A percentile compares a stretch with the other conserved stretches of the same genome.
phyloP scores from a whole-genome alignment of 2,329 filamentous ascomycete species.

The Diplodia corticola region DNA sequence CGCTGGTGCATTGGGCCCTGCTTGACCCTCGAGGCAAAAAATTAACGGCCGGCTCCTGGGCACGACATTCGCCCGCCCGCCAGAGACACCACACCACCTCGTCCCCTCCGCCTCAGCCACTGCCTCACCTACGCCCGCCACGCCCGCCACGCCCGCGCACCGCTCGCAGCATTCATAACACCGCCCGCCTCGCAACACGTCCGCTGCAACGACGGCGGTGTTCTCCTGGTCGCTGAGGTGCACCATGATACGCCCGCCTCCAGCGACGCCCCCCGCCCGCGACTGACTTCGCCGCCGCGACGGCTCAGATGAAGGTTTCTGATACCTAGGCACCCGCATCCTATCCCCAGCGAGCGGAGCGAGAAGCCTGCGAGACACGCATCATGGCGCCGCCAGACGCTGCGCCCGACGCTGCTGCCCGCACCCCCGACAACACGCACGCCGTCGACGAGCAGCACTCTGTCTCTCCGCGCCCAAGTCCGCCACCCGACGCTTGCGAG shows the following conservation, averaged over 20 bases:
- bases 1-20: slow-evolving; percentile 21
- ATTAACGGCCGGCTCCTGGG: slow-evolving; percentile 8
- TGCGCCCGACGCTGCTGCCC: slow-evolving; percentile 8
- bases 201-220: slow-evolving; percentile 21
- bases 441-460: background rate
- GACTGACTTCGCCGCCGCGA: slow-evolving; percentile 17
- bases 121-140: slow-evolving; percentile 16
- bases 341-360: slow-evolving; percentile 7
- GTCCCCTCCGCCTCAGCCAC: slow-evolving; percentile 18
- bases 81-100: slow-evolving; percentile 19
- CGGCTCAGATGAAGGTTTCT: slow-evolving; percentile 18
- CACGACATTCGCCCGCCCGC: slow-evolving; percentile 9
- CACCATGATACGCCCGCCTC: slow-evolving; percentile 35
- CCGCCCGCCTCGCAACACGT: background rate
- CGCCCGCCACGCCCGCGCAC: background rate
- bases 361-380: slow-evolving; percentile 2
- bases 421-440: slow-evolving; percentile 8
- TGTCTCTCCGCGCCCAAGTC: background rate
- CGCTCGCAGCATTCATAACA: slow-evolving; percentile 17
- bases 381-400: slow-evolving; percentile 17
- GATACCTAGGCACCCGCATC: slow-evolving; percentile 5
- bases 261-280: slow-evolving; percentile 20
- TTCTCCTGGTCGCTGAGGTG: slow-evolving; percentile 24
- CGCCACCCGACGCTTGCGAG: background rate
- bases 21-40: slow-evolving; percentile 18